Evolutionary conservation across 129 eudicot genomes (phyloP).

Genomic region (Helianthus tuberosus): DNA sequence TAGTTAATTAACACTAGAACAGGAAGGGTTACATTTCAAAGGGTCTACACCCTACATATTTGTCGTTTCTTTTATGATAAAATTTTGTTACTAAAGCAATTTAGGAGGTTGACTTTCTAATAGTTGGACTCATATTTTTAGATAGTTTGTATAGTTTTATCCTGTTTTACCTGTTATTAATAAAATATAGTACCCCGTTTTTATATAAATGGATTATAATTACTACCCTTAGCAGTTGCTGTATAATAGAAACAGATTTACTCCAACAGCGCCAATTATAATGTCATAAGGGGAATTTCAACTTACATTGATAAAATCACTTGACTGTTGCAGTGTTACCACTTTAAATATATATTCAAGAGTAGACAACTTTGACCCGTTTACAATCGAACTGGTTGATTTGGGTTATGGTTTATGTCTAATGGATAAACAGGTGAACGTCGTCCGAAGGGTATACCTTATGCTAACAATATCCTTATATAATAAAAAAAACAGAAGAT

Average conservation of each 20-base stretch:
- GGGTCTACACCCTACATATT: not conserved
- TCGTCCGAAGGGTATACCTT: not conserved
- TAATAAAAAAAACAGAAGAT: not conserved
- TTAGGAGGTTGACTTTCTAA: not conserved
- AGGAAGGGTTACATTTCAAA: not conserved
- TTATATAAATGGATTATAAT: not conserved
- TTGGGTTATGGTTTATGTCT: not conserved
- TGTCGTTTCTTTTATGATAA: not conserved
- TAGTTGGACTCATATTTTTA: not conserved
- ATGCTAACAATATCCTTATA: not conserved
- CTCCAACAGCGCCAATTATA: not conserved
- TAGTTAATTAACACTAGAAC: not conserved
- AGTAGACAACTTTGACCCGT: not conserved
- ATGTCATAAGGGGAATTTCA: not conserved
- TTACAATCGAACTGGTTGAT: not conserved
- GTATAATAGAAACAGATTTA: not conserved
- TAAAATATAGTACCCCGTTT: too few relatives aligned
- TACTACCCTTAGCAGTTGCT: not conserved
- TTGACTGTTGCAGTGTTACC: not conserved
- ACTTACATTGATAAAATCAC: not conserved
- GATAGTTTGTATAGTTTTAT: not conserved
- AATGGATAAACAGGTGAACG: constrained; percentile 15
- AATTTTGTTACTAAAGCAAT: not conserved
- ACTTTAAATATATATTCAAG: not conserved
- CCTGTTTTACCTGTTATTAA: not conserved